These are phyloP conservation scores for Epichloe elymi DNA, from an alignment of 2,329 filamentous ascomycete genomes.

Conservation along the genomic window DNA sequence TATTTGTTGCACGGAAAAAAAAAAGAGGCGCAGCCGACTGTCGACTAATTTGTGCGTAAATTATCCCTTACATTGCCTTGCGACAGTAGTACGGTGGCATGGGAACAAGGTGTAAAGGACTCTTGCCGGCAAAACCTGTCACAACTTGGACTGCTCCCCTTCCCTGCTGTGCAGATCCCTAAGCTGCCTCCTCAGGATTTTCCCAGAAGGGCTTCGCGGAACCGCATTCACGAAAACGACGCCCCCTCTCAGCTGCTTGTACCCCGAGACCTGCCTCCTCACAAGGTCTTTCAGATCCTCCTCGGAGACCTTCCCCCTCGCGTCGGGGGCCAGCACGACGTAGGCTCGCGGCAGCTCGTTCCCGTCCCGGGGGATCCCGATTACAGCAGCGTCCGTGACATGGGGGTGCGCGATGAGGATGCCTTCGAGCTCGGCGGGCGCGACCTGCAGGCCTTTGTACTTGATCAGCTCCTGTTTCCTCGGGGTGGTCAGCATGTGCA, in stretches of 20 bases:
- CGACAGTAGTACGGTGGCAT: too few species aligned
- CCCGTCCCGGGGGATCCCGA: conserved; percentile 36
- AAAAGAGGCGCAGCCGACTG: too few species aligned
- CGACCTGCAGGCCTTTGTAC: conserved; percentile 50
- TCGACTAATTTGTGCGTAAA: too few species aligned
- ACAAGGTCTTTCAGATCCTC: conserved; percentile 16
- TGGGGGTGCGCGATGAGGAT: conserved; percentile 26
- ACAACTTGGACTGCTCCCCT: neutral
- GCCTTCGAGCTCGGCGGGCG: conserved; percentile 50
- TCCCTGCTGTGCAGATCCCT: conserved; percentile 8
- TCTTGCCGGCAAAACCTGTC: neutral
- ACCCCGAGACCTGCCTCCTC: conserved; percentile 25
- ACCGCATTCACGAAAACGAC: conserved; percentile 52
- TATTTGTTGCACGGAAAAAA: too few species aligned
- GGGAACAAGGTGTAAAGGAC: too few species aligned
- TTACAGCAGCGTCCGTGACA: conserved; percentile 46
- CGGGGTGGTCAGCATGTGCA: too few species aligned
- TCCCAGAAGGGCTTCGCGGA: conserved; percentile 49
- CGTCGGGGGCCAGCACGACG: conserved; percentile 15
- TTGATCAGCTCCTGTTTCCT: conserved; percentile 38
- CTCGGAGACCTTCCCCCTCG: conserved; percentile 13
- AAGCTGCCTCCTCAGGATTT: conserved; percentile 30
- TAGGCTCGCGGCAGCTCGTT: conserved; percentile 36
- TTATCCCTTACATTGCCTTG: too few species aligned
- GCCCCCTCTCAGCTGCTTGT: conserved; percentile 61